These are phyloP conservation scores for Thyridium curvatum DNA, from an alignment of 2,329 filamentous ascomycete species.

Conservation along the genomic window DNA sequence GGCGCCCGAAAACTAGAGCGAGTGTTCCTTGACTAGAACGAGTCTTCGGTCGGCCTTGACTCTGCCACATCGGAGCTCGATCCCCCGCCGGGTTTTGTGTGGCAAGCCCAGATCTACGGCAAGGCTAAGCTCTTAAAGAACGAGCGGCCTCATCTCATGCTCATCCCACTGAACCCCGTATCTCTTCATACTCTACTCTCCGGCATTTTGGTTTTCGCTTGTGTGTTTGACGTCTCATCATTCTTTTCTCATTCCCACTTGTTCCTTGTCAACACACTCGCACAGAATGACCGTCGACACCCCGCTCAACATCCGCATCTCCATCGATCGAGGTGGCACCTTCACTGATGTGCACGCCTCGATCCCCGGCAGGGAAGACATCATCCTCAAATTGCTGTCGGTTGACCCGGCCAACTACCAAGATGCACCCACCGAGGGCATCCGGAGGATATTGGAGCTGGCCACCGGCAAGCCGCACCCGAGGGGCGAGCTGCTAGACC, in stretches of 20 bases:
- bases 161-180: neutral
- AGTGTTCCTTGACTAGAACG: too few species aligned
- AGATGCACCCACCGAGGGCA: conserved; percentile 3
- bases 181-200: neutral
- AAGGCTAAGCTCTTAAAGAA: too few species aligned
- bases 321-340: conserved; percentile 51
- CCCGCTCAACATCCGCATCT: conserved; percentile 4
- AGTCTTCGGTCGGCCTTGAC: too few species aligned
- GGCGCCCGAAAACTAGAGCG: too few species aligned
- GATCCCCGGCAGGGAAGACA: conserved; percentile 55
- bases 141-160: neutral
- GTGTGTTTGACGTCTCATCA: too few species aligned
- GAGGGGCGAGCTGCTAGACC: conserved; percentile 52
- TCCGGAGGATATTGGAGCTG: conserved; percentile 1
- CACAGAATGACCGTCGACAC: neutral
- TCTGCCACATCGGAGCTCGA: too few species aligned
- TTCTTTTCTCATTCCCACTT: neutral
- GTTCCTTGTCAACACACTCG: too few species aligned
- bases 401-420: conserved; percentile 3
- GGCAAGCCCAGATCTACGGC: too few species aligned
- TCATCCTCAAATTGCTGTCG: conserved; percentile 39
- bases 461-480: neutral
- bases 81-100: too few species aligned
- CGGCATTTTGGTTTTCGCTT: too few species aligned
- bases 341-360: conserved; percentile 61